Base-by-base conservation (phyloP, 345 rosid genomes). In the Salix exigua region DNA sequence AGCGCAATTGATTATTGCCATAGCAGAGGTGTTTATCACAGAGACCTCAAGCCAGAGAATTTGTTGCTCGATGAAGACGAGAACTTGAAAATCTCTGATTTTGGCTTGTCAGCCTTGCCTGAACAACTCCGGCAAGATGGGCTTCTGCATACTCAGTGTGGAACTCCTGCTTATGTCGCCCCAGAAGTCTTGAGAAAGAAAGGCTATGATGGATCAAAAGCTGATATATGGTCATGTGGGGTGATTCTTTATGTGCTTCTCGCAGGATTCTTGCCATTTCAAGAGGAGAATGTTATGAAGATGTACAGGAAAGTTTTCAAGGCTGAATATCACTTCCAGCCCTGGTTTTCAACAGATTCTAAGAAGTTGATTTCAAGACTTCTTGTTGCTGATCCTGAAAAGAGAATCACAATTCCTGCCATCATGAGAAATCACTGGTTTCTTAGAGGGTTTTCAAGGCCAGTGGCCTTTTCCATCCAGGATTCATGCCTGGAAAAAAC, bases 361-460 rank as follows among this genome's bases (percentile, higher is more conserved):
- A 66, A 7, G 69, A 30, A n/a, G 12, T 66, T 66, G 69, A 66
- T 66, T 17, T 66, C 69, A 33, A 33, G 40, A 21, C 6, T 66
- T 66, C 69, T 66, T 3, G 69, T 66, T 19, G 69, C 40, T 66
- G 69, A 66, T 31, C 69, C 69, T 37, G 69, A 30, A 1, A 66
- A 21, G 40, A 66, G 69, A 31, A 28, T 66, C 40, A 35, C 69
- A 33, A 31, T 66, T 31, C 69, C 69, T 2, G 12, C 37, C 13
- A 33, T 66, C 1, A 66, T 66, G 69, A 30, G 40, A 66, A 31
- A 18, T 66, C 69, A 28, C 0, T 66, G 69, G 69, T 31, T 66
- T 31, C 28, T 81, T 2, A 88, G 85, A 46, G 91, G 89, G 1
- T 86, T 91, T 64, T 75, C 87, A 0, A 83, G 79, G 0, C 90